phyloP scores from a whole-genome alignment of 2,329 filamentous ascomycete genomes.

The Juglanconis juglandina region DNA sequence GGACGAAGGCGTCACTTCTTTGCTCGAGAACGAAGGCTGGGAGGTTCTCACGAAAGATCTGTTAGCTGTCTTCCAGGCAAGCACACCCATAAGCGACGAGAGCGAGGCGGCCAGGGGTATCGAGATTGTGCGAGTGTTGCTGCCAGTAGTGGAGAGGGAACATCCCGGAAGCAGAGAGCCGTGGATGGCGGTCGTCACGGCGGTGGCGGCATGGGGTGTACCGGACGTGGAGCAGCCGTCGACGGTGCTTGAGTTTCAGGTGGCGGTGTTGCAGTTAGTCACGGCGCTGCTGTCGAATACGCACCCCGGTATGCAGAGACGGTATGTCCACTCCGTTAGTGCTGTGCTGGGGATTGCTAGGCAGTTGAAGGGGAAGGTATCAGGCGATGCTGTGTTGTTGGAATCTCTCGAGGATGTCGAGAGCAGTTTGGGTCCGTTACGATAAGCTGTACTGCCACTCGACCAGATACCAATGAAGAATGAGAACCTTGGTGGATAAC shows the following conservation, averaged over 20 bases:
- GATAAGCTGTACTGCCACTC: slow-evolving; percentile 1
- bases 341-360: slow-evolving; percentile 48
- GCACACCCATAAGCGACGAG: slow-evolving; percentile 24
- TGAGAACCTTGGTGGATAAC: background rate
- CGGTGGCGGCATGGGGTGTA: slow-evolving; percentile 46
- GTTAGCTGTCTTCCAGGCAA: slow-evolving; percentile 36
- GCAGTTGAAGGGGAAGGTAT: slow-evolving; percentile 34
- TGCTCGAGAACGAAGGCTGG: slow-evolving; percentile 55
- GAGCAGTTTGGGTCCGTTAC: slow-evolving; percentile 22
- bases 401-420: slow-evolving; percentile 45
- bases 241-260: slow-evolving; percentile 45
- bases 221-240: slow-evolving; percentile 26
- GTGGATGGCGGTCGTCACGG: slow-evolving; percentile 56
- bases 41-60: slow-evolving; percentile 49
- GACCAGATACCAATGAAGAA: background rate
- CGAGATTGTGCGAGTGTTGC: slow-evolving; percentile 54
- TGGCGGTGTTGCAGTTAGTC: slow-evolving; percentile 54
- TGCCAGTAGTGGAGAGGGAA: slow-evolving; percentile 49
- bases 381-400: slow-evolving; percentile 28
- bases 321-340: slow-evolving; percentile 49
- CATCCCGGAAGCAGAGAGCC: slow-evolving; percentile 43
- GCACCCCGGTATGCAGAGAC: slow-evolving; percentile 42
- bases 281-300: slow-evolving; percentile 48
- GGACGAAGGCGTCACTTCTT: slow-evolving; percentile 43
- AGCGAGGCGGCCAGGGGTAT: slow-evolving; percentile 45